Evolutionary conservation across 768 basidiomycete genomes (phyloP).

Genomic region (Lepiota venenata): DNA sequence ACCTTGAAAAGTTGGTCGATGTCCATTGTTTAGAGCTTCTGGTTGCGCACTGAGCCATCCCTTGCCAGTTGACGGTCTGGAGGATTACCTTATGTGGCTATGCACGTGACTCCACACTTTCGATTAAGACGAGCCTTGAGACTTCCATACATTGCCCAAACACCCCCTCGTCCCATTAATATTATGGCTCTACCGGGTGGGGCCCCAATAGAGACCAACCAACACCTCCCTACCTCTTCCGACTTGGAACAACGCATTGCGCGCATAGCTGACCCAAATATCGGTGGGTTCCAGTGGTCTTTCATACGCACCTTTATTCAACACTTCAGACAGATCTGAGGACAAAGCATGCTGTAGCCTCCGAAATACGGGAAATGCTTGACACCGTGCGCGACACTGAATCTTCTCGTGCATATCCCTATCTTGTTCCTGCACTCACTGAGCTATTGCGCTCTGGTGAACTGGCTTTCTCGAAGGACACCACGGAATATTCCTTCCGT

Average conservation of each 20-base stretch:
- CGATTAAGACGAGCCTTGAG: conserved; percentile 8
- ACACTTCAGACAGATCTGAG: conserved; percentile 51
- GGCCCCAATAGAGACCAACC: conserved; percentile 30
- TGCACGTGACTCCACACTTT: conserved; percentile 9
- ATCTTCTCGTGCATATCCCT: conserved; percentile 62
- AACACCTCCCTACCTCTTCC: conserved; percentile 34
- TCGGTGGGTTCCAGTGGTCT: conserved; percentile 40
- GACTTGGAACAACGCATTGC: conserved; percentile 73
- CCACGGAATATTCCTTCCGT: conserved; percentile 77
- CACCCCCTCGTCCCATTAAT: conserved; percentile 10
- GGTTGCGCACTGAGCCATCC: not conserved
- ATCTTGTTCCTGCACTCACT: conserved; percentile 70
- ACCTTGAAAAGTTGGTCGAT: conserved; percentile 54
- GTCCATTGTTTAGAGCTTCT: conserved; percentile 32
- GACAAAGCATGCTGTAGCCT: conserved; percentile 65
- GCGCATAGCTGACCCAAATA: conserved; percentile 70
- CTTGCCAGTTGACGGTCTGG: not conserved
- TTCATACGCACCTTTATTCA: not conserved
- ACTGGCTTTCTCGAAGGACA: conserved; percentile 62
- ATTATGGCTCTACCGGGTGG: conserved; percentile 27
- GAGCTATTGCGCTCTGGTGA: conserved; percentile 71
- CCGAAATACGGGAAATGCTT: conserved; percentile 78
- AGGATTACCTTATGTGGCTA: conserved; percentile 3
- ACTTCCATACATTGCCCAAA: conserved; percentile 4
- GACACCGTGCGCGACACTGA: conserved; percentile 78